Evolutionary conservation across 2,329 filamentous ascomycete species (phyloP).

Genomic region (Onygena corvina): DNA sequence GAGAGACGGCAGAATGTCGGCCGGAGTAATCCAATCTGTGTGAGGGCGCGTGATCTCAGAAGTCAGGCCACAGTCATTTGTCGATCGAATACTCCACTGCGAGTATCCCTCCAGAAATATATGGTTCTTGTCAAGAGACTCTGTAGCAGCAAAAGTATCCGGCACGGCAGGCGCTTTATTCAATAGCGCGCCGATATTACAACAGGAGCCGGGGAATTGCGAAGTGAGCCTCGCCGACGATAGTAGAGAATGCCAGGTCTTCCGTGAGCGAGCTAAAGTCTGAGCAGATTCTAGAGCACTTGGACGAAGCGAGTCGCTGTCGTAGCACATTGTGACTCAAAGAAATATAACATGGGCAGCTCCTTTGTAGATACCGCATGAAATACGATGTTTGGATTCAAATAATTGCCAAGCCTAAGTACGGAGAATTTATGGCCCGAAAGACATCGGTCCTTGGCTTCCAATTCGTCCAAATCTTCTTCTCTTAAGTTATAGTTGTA

Average conservation of each 20-base stretch:
- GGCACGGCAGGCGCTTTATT: conserved; percentile 11
- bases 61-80: neutral
- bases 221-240: neutral
- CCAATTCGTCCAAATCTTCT: too few relatives aligned
- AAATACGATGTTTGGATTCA: too few relatives aligned
- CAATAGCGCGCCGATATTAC: conserved; percentile 8
- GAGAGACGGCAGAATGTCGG: neutral
- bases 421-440: too few relatives aligned
- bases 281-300: conserved; percentile 6
- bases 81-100: neutral
- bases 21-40: neutral
- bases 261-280: conserved; percentile 6
- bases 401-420: too few relatives aligned
- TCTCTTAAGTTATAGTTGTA: too few relatives aligned
- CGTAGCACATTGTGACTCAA: too few relatives aligned
- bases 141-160: conserved; percentile 9
- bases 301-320: conserved; percentile 10
- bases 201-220: conserved; percentile 9
- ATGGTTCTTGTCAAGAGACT: neutral
- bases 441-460: too few relatives aligned
- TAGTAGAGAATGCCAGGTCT: conserved; percentile 10
- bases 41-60: neutral
- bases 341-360: too few relatives aligned
- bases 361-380: too few relatives aligned
- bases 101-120: neutral